A percentile compares a stretch with the other conserved stretches of the same genome.
Conservation (phyloP, 345 rosid genomes). For the Linum usitatissimum region DNA sequence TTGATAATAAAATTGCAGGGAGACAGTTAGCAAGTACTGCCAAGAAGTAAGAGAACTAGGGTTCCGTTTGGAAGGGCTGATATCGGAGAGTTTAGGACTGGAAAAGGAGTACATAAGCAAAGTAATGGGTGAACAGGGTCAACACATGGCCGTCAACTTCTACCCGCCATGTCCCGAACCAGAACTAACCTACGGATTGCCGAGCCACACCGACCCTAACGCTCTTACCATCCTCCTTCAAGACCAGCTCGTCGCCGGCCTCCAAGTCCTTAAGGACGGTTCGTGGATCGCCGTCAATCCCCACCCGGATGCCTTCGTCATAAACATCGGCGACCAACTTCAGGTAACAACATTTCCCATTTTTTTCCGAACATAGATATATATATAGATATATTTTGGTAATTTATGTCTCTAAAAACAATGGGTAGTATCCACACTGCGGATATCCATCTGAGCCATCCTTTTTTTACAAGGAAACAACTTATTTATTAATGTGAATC, state of each 20-base stretch:
- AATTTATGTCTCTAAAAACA: too few relatives aligned
- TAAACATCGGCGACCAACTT: constrained; percentile 82
- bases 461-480: too few relatives aligned
- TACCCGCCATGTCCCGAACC: constrained; percentile 93
- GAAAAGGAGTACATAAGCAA: constrained; percentile 40
- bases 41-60: constrained; percentile 54
- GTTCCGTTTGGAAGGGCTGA: constrained; percentile 46
- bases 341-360: constrained; percentile 34
- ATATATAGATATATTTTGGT: too few relatives aligned
- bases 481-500: too few relatives aligned
- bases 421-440: too few relatives aligned
- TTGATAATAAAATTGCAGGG: constrained; percentile 37
- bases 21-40: constrained; percentile 48
- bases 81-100: constrained; percentile 81
- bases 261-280: constrained; percentile 68
- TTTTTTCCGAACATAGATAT: too few relatives aligned
- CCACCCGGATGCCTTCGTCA: constrained; percentile 60
- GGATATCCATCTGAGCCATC: too few relatives aligned
- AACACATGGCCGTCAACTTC: constrained; percentile 87
- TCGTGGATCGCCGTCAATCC: constrained; percentile 81
- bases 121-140: constrained; percentile 74
- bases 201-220: constrained; percentile 87
- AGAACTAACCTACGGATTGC: constrained; percentile 81
- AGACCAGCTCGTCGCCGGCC: constrained; percentile 63
- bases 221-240: constrained; percentile 78